Conservation (phyloP, 2,329 filamentous ascomycete genomes). For the Neofusicoccum sp. region DNA sequence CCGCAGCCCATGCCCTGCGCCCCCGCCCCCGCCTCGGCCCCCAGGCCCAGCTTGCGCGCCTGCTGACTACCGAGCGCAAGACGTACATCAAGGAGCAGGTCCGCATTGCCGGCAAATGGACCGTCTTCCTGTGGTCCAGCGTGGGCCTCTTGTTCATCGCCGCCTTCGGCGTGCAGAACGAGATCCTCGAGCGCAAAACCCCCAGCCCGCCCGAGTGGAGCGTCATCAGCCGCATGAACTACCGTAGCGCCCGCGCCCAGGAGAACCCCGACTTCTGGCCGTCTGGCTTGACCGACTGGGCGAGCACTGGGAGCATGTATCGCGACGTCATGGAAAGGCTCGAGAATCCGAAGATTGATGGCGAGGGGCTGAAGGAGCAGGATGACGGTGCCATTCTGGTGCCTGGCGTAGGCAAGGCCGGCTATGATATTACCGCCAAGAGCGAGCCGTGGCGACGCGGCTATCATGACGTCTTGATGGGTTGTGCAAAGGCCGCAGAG, state of each 20-base stretch:
- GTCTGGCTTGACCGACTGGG: constrained; percentile 64
- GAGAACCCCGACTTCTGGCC: constrained; percentile 57
- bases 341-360: constrained; percentile 68
- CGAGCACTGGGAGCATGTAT: constrained; percentile 60
- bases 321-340: constrained; percentile 62
- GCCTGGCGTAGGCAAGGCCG: constrained; percentile 42
- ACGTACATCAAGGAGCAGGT: constrained; percentile 69
- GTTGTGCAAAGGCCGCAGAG: constrained; percentile 72
- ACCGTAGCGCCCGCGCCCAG: constrained; percentile 63
- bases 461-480: constrained; percentile 81
- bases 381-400: constrained; percentile 49
- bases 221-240: constrained; percentile 65
- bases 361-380: constrained; percentile 60
- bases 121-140: constrained; percentile 63
- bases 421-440: constrained; percentile 70
- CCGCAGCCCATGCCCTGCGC: constrained; percentile 31
- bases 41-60: constrained; percentile 58
- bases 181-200: constrained; percentile 70
- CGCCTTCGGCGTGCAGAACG: constrained; percentile 67
- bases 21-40: constrained; percentile 30
- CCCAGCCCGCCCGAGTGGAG: constrained; percentile 84
- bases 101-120: constrained; percentile 67
- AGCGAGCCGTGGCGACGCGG: constrained; percentile 81
- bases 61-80: constrained; percentile 76
- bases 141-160: constrained; percentile 60